Evolutionary conservation across 345 rosid genomes (phyloP), one percentile per base, ranked within the genome.

Genomic region (Trapa incisa): DNA sequence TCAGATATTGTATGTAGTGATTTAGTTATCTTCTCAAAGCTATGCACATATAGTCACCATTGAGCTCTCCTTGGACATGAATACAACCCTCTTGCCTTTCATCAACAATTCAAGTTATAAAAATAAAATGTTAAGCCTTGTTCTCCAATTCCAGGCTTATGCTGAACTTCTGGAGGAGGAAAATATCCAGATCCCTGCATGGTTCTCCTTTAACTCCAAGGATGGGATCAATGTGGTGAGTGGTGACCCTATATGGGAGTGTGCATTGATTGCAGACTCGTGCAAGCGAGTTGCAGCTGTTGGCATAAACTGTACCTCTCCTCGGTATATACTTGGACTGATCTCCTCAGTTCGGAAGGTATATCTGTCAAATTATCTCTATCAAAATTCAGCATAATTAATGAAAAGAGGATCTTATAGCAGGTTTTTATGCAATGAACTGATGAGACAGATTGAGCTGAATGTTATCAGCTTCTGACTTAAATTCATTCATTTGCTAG

Each of bases 251-350:
- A 58, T 92, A n/a, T 6, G 42, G 2, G 95, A 92, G 43, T 87
- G 98, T 68, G 92, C 82, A 13, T 74, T 87, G 37, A 67, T 87
- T 76, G 96, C 89, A 33, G 86, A 87, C 74, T 77, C 96, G 12
- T 86, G 92, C 80, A 76, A 81, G 73, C 83, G 77, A 66, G 87
- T 85, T 66, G 85, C 80, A 58, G 89, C 95, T 17, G 79, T 89
- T 7, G 98, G 98, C 71, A 81, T 92, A 75, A 92, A 92, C 68
- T 92, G 98, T 67, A 84, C 89, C 38, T 75, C 98, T 66, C 96
- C 98, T 54, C 74, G 96, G 68, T 84, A 65, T 66, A 85, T 92
- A 73, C 82, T 77, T 32, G 92, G 79, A 50, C 82, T 86, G 52
- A 69, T 89, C 42, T 77, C 77, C 56, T 82, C 88, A 5, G 73